A percentile compares a stretch with the other conserved stretches of the same genome.
phyloP scores from a whole-genome alignment of 2,329 filamentous ascomycete genomes.

The Mollisia scopiformis region DNA sequence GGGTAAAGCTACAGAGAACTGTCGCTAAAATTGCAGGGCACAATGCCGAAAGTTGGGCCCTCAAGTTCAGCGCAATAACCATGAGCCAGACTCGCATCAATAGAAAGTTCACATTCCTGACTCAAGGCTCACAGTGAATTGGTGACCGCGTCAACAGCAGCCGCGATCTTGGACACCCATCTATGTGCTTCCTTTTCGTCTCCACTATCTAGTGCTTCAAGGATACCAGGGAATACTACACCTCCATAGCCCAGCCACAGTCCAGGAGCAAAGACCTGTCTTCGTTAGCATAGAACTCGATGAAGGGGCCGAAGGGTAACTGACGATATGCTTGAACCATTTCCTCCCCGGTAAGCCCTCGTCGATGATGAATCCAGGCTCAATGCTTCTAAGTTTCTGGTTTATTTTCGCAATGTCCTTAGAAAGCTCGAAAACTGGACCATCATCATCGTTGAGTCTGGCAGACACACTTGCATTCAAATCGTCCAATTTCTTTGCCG shows the following conservation, averaged over 20 bases:
- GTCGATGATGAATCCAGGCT: conserved; percentile 4
- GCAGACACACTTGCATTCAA: neutral
- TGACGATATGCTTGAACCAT: too few species aligned
- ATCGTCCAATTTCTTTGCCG: neutral
- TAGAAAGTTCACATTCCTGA: too few species aligned
- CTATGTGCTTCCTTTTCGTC: conserved; percentile 1
- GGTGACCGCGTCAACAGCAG: neutral
- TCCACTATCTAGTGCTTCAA: conserved; percentile 6
- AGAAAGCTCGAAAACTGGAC: neutral
- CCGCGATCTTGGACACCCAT: conserved; percentile 9
- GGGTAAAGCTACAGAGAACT: too few species aligned
- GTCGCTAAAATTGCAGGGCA: too few species aligned
- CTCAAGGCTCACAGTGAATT: neutral
- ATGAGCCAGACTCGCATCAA: too few species aligned
- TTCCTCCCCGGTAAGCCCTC: too few species aligned
- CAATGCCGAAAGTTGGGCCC: too few species aligned
- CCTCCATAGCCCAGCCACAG: conserved; percentile 6
- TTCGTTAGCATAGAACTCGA: too few species aligned
- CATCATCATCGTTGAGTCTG: neutral
- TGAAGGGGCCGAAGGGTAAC: too few species aligned
- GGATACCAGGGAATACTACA: conserved; percentile 4
- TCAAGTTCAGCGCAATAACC: too few species aligned
- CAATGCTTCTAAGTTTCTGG: conserved; percentile 4
- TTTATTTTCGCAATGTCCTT: neutral
- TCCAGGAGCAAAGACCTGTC: neutral